Conservation (phyloP, 768 basidiomycete genomes). For the Xerocomellus intermedius region DNA sequence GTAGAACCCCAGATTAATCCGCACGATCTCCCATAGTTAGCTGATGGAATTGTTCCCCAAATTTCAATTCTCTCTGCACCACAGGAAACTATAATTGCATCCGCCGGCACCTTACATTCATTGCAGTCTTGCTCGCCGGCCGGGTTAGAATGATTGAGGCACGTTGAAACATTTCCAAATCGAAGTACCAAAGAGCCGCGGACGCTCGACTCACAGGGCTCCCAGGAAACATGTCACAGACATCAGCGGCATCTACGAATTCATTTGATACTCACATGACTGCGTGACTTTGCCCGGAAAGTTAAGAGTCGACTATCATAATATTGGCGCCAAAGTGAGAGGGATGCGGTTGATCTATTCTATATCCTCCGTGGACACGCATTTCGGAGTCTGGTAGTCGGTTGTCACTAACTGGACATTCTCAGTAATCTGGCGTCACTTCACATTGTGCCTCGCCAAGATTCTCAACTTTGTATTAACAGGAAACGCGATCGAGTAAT, state of each 20-base stretch:
- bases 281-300: neutral
- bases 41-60: neutral
- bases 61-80: neutral
- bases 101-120: neutral
- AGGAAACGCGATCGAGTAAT: neutral
- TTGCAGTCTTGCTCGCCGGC: neutral
- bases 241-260: neutral
- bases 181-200: neutral
- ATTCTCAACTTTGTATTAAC: neutral
- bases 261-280: neutral
- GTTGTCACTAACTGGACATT: no score
- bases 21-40: neutral
- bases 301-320: neutral
- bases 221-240: no score
- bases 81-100: neutral
- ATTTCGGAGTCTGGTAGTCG: no score
- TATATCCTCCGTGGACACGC: no score
- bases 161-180: no score
- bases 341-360: neutral
- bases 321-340: neutral
- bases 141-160: neutral
- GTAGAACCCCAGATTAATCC: neutral
- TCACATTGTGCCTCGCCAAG: neutral
- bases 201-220: no score
- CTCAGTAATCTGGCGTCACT: neutral